Conservation (phyloP, 192 early-diverging fungal genomes). For the Paraglomus occultum region DNA sequence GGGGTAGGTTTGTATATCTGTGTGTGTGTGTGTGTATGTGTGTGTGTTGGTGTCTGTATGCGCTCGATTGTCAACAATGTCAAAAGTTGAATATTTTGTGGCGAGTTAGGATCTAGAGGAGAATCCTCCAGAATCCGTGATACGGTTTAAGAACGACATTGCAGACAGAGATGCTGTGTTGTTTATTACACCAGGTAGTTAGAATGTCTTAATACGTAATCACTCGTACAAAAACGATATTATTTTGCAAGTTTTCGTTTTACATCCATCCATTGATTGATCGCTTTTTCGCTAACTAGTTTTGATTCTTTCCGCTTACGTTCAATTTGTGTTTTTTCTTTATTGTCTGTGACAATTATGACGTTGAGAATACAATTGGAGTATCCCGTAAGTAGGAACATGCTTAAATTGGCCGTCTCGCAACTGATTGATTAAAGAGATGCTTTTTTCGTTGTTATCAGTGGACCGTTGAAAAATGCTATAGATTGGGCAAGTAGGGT, state of each 20-base stretch:
- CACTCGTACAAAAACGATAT: no score
- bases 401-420: background rate
- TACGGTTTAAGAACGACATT: constrained; percentile 6
- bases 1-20: background rate
- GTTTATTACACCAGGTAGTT: constrained; percentile 7
- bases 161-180: constrained; percentile 10
- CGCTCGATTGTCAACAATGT: background rate
- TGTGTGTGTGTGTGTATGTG: background rate
- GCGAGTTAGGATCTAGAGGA: background rate
- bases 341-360: background rate
- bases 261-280: no score
- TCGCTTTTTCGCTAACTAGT: no score
- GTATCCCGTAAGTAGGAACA: constrained; percentile 14
- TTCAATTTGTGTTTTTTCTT: no score
- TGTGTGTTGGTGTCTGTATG: background rate
- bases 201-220: no score
- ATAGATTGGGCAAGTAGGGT: constrained; percentile 19
- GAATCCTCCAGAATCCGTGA: constrained; percentile 3
- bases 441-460: background rate
- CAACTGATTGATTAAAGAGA: background rate
- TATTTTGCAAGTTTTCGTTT: no score
- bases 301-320: no score
- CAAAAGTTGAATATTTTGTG: no score
- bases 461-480: constrained; percentile 21
- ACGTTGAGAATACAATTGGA: constrained; percentile 17